Evolutionary conservation across 1,139 yeast species (phyloP), one percentile per base, ranked within the genome.

Genomic region (Diutina sp.): DNA sequence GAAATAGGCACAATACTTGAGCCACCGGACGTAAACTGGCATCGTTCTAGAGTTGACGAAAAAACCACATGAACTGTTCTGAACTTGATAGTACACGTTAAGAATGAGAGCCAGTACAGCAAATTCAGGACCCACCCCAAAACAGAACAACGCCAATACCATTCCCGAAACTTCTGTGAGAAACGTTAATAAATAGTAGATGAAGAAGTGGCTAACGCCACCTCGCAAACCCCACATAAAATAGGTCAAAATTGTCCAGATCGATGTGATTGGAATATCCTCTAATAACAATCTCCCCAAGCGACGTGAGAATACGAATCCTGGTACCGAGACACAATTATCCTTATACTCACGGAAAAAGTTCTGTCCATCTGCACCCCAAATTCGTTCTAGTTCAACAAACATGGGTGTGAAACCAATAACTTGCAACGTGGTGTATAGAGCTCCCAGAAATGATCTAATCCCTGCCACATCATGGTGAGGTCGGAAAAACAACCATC

Each of bases 1-100:
- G 58, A 86, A 79, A 64, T 82, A 85, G 0, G 91, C 84, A 56
- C 84, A 69, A 67, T 87, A 89, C 64, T 85, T 87, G 6, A 84
- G 76, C 96, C 96, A 89, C 46, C 91, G 76, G 4, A 89, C 95
- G 64, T 89, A 89, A 4, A 87, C 95, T 0, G 96, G 96, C 84
- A 88, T 79, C 1, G 83, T 77, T 18, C 76, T 72, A 0, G 91
- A 82, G 67, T 87, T 88, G 25, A 85, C 87, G 64, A 87, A 88
- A 67, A 83, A 87, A 0, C 96, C 96, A 68, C 90, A 85, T 0
- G 90, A 89, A 74, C 85, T 80, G 56, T 88, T 83, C 65, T 87
- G 90, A 38, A 86, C 68, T 50, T 90, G 89, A 65, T 83, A 86
- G 58, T 83, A 78, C 55, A 83, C 66, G 63, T 87, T 87, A 45